phyloP scores from a whole-genome alignment of 805 yeast species.

The Candida coquimbonensis region DNA sequence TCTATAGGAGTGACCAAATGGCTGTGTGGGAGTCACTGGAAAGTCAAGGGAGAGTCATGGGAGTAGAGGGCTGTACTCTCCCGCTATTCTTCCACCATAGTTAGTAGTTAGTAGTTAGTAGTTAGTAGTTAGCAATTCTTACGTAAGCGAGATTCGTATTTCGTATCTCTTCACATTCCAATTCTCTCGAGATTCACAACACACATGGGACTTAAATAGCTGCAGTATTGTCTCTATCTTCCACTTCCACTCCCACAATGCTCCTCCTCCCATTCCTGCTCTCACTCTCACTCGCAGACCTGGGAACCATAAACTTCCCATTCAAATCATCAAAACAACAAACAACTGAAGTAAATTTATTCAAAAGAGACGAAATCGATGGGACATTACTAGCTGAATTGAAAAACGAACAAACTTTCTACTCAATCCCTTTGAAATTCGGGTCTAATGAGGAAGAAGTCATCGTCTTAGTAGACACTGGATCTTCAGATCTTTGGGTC shows the following conservation, averaged over 20 bases:
- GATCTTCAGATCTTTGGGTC: constrained; percentile 31
- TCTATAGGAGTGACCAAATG: too few relatives aligned
- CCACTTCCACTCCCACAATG: neutral
- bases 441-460: constrained; percentile 16
- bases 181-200: too few relatives aligned
- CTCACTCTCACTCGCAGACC: neutral
- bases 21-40: too few relatives aligned
- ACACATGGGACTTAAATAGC: neutral
- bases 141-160: too few relatives aligned
- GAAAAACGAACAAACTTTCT: constrained; percentile 7
- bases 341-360: neutral
- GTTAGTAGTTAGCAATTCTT: too few relatives aligned
- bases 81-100: too few relatives aligned
- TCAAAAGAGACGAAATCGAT: neutral
- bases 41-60: too few relatives aligned
- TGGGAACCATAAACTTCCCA: neutral
- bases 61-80: too few relatives aligned
- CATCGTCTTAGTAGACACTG: constrained; percentile 28
- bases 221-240: too few relatives aligned
- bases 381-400: constrained; percentile 3
- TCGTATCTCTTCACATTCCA: too few relatives aligned
- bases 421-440: constrained; percentile 8
- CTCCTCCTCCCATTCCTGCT: neutral
- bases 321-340: neutral
- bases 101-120: too few relatives aligned